Conservation (phyloP, 2,329 filamentous ascomycete genomes). For the Lecanosticta acicola region DNA sequence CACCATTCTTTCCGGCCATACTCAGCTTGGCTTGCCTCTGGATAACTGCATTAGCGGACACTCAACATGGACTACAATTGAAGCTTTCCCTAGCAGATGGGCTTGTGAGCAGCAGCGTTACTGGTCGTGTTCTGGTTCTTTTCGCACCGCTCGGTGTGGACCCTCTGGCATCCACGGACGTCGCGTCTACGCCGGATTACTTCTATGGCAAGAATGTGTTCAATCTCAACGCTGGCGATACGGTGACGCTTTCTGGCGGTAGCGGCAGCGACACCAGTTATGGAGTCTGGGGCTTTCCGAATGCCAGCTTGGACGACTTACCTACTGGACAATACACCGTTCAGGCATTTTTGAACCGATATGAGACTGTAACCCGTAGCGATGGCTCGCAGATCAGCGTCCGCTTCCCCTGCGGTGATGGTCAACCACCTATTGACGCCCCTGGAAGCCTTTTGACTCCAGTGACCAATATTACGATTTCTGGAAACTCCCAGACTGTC, state of each 20-base stretch:
- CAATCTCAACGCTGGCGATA: conserved; percentile 19
- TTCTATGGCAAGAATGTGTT: conserved; percentile 37
- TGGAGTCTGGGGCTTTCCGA: conserved; percentile 34
- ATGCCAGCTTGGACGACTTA: conserved; percentile 30
- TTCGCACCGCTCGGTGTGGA: conserved; percentile 11
- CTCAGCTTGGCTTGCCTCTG: no score
- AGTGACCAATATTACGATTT: conserved; percentile 24
- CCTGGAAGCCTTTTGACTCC: conserved; percentile 31
- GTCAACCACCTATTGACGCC: conserved; percentile 27
- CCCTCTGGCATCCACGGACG: conserved; percentile 35
- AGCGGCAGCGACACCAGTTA: conserved; percentile 22
- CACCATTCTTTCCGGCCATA: no score
- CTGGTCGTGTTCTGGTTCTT: background rate
- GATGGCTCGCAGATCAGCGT: conserved; percentile 35
- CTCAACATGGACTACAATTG: background rate
- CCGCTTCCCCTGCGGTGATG: conserved; percentile 36
- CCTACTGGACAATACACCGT: conserved; percentile 31
- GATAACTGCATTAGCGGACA: no score
- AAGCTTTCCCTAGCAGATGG: background rate
- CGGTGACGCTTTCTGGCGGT: conserved; percentile 29
- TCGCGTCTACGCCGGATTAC: conserved; percentile 31
- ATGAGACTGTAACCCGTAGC: conserved; percentile 33
- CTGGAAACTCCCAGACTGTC: conserved; percentile 29
- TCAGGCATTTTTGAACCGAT: conserved; percentile 34
- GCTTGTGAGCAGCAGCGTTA: background rate